Evolutionary conservation across 2,329 filamentous ascomycete species (phyloP).

Genomic region (Microcyclosporella mali): DNA sequence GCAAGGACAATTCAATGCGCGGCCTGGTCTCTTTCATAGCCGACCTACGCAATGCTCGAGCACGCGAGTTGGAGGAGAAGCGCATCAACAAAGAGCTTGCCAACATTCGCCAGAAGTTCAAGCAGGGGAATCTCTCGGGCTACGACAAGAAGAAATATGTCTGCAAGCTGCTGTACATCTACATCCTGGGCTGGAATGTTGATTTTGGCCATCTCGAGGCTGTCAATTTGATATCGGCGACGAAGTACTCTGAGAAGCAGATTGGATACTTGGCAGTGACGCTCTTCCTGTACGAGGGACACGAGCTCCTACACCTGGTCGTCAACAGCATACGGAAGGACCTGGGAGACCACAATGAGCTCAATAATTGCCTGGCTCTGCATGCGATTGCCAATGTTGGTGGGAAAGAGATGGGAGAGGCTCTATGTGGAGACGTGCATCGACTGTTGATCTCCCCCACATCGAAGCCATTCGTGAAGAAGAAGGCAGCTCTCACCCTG

Average conservation of each 20-base stretch:
- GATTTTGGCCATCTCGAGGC: conserved; percentile 98
- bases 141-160: conserved; percentile 99
- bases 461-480: conserved; percentile 97
- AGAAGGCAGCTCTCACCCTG: conserved; percentile 92
- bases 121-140: conserved; percentile 75
- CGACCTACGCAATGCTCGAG: conserved; percentile 87
- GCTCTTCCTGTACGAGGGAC: conserved; percentile 91
- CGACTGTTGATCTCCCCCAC: conserved; percentile 85
- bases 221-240: conserved; percentile 92
- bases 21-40: conserved; percentile 98
- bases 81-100: conserved; percentile 98
- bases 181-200: conserved; percentile 97
- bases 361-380: conserved; percentile 93
- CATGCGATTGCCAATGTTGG: conserved; percentile 98
- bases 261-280: conserved; percentile 98
- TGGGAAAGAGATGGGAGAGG: conserved; percentile 93
- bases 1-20: conserved; percentile 35
- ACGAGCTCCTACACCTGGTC: conserved; percentile 90
- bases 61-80: conserved; percentile 95
- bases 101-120: conserved; percentile 98
- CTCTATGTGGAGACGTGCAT: conserved; percentile 85
- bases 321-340: conserved; percentile 99
- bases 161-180: conserved; percentile 99
- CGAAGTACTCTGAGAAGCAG: conserved; percentile 98
- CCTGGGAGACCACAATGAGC: conserved; percentile 85